Base-by-base conservation (phyloP, 371 early-diverging fungal species). In the Mortierella sp. region DNA sequence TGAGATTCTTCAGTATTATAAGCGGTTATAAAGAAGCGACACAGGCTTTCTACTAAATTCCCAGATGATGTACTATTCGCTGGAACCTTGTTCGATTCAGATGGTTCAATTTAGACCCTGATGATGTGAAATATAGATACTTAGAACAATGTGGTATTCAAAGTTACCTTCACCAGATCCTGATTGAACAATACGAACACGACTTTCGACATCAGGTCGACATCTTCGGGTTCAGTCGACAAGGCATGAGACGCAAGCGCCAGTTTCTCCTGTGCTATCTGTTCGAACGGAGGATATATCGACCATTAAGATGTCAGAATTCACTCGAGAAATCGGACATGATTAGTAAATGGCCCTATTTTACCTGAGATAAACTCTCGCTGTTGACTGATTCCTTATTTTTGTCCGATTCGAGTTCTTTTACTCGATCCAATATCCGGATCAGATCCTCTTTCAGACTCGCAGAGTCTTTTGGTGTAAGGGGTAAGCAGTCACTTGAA, bases 151-250 rank as follows among this genome's bases (percentile, higher is more conserved):
- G 53, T 43, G 15, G 16, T 43, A 16, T 4, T 8, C 41, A 15
- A 21, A 19, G 32, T 16, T 58, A 80, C 81, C 81, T 80, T 80
- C 9, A 71, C 32, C 28, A 71, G 52, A 3, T 80, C 81, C 7
- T 59, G 43, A 58, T 71, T 80, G 53, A 80, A 80, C n/a, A 80
- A 41, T 8, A 65, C 21, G 36, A 71, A 80, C 10, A 65, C 69
- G 3, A 67, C 72, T n/a, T 63, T 75, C 16, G 75, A 64, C 61
- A 80, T 36, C 4, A 75, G 19, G 1, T 69, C 61, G 28, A 69
- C 43, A 57, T 75, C 72, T 28, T 61, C 65, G 4, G 69, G 38
- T 16, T 33, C 47, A 6, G 33, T 33, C 15, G 75, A 62, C n/a
- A 80, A 16, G 1, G 19, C 36, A 11, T 38, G 52, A 52, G 65